These are phyloP conservation scores for Botrytis pseudocinerea DNA, from an alignment of 2,329 filamentous ascomycete genomes.

Conservation along the genomic window DNA sequence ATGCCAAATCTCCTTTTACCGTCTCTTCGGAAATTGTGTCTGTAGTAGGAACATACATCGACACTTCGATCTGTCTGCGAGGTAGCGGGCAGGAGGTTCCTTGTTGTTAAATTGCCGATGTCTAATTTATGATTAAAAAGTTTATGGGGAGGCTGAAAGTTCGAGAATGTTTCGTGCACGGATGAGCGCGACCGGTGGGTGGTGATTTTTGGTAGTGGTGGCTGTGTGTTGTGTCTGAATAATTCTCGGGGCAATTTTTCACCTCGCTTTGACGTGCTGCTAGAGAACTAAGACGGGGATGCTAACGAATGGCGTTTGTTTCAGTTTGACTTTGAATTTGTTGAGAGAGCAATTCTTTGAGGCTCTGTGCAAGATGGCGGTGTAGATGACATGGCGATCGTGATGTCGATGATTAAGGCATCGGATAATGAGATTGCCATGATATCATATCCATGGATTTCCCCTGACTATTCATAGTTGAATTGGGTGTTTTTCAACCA, in stretches of 20 bases:
- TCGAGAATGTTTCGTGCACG: neutral
- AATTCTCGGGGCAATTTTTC: neutral
- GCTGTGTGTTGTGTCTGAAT: neutral
- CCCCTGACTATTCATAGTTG: neutral
- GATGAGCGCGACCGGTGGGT: neutral
- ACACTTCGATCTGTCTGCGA: neutral
- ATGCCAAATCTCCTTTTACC: neutral
- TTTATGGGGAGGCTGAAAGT: neutral
- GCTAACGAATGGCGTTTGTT: neutral
- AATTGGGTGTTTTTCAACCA: neutral
- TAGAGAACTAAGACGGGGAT: neutral
- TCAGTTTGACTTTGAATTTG: neutral
- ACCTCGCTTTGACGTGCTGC: constrained; percentile 3
- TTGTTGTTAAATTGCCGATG: neutral
- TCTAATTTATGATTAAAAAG: neutral
- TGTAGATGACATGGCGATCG: constrained; percentile 1
- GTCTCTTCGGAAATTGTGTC: neutral
- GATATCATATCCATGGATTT: neutral
- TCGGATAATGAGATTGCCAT: neutral
- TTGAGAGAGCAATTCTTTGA: neutral
- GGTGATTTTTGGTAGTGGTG: neutral
- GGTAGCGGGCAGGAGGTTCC: neutral
- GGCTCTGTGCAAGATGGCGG: constrained; percentile 14
- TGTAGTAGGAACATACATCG: neutral
- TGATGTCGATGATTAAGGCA: neutral